Evolutionary conservation across 2,329 filamentous ascomycete species (phyloP).

Genomic region (Pseudocercospora vitis): DNA sequence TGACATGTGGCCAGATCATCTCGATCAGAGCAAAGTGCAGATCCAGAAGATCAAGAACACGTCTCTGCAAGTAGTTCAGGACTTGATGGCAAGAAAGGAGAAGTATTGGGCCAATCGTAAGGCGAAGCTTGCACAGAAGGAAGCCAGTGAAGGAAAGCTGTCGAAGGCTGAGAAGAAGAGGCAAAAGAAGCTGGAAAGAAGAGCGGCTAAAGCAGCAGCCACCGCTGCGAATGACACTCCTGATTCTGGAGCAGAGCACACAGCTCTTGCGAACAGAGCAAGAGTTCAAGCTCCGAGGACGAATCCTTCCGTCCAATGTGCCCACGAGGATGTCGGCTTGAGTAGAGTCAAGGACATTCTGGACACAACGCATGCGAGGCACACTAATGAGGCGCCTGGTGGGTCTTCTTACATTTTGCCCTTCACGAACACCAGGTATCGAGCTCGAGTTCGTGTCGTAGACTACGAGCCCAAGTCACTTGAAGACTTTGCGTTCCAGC

Average conservation of each 20-base stretch:
- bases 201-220: constrained; percentile 26
- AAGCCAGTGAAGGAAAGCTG: constrained; percentile 19
- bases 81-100: constrained; percentile 63
- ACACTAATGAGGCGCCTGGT: constrained; percentile 44
- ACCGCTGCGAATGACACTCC: not conserved
- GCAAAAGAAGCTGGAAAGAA: constrained; percentile 40
- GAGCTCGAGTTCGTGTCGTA: constrained; percentile 70
- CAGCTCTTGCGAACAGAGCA: not conserved
- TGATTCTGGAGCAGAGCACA: not conserved
- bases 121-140: constrained; percentile 8
- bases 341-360: constrained; percentile 52
- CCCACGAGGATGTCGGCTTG: constrained; percentile 44
- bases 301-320: constrained; percentile 42
- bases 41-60: constrained; percentile 53
- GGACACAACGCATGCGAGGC: constrained; percentile 46
- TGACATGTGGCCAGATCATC: constrained; percentile 63
- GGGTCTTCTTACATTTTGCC: constrained; percentile 28
- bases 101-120: constrained; percentile 55
- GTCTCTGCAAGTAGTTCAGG: constrained; percentile 48
- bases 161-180: constrained; percentile 32
- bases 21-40: constrained; percentile 55
- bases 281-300: constrained; percentile 5
- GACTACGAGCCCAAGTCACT: constrained; percentile 74
- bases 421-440: constrained; percentile 64
- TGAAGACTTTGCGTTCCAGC: constrained; percentile 63